Evolutionary conservation across 2,329 filamentous ascomycete species (phyloP).

Genomic region (Hypoxylon sp.): DNA sequence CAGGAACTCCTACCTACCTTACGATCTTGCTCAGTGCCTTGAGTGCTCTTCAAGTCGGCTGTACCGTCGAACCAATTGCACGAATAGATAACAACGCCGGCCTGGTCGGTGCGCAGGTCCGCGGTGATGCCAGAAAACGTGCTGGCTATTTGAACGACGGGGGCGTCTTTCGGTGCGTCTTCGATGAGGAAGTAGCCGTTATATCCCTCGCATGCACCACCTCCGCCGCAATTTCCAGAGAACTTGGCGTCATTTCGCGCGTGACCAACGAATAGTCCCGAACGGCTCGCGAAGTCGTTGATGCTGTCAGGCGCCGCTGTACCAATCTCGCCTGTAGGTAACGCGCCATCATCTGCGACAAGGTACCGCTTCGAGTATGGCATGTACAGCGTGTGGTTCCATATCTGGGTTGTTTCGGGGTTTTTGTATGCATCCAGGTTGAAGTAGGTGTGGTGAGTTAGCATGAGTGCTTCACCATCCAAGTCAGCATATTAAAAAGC

Average conservation of each 20-base stretch:
- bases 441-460: constrained; percentile 74
- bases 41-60: constrained; percentile 65
- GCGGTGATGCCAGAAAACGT: constrained; percentile 68
- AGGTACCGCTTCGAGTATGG: constrained; percentile 69
- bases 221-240: constrained; percentile 67
- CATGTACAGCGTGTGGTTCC: constrained; percentile 70
- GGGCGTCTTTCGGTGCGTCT: constrained; percentile 49
- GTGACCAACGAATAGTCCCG: constrained; percentile 68
- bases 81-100: constrained; percentile 75
- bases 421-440: constrained; percentile 72
- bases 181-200: constrained; percentile 67
- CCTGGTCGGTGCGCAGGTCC: constrained; percentile 75
- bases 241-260: constrained; percentile 64
- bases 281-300: constrained; percentile 71
- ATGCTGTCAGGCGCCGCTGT: constrained; percentile 64
- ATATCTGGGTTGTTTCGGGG: constrained; percentile 61
- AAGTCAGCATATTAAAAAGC: constrained; percentile 21
- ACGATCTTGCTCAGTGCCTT: constrained; percentile 57
- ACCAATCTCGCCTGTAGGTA: constrained; percentile 69
- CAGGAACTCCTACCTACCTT: constrained; percentile 70
- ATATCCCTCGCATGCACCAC: constrained; percentile 75
- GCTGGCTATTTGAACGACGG: constrained; percentile 65
- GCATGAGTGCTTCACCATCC: constrained; percentile 60
- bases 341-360: constrained; percentile 61
- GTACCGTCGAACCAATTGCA: constrained; percentile 65